phyloP scores from a whole-genome alignment of 257 asterid species.

The Handroanthus guayacan region DNA sequence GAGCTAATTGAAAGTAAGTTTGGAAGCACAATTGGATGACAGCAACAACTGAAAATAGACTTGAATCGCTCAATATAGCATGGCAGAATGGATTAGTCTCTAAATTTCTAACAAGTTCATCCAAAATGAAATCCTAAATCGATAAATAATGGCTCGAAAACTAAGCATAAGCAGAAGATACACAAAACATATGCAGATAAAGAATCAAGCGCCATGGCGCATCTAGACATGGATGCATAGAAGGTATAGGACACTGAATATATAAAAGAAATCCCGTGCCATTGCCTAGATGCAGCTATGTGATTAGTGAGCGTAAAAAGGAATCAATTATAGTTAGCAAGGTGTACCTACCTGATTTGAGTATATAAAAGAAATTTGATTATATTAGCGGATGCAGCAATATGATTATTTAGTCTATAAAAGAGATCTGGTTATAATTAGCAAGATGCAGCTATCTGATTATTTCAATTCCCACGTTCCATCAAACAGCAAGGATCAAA shows the following conservation, averaged over 20 bases:
- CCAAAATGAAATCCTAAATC: neutral
- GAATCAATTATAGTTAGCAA: too few species aligned
- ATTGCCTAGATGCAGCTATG: too few species aligned
- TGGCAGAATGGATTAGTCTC: neutral
- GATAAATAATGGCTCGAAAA: neutral
- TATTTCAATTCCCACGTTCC: constrained; percentile 28
- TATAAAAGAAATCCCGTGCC: neutral
- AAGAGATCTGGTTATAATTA: neutral
- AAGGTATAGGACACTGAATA: neutral
- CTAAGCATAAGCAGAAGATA: neutral
- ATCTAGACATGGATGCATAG: neutral
- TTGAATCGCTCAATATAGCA: constrained; percentile 12
- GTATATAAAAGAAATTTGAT: neutral
- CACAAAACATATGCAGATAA: constrained; percentile 24
- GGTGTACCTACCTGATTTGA: too few species aligned
- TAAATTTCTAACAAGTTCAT: neutral
- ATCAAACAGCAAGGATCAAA: constrained; percentile 26
- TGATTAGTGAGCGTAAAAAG: too few species aligned
- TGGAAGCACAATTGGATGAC: neutral
- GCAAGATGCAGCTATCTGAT: constrained; percentile 13
- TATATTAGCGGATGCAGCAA: neutral
- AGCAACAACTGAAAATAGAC: neutral
- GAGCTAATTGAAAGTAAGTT: neutral
- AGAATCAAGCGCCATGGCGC: neutral
- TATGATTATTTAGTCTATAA: neutral